Conservation (phyloP, 306 rosid genomes). For the Ormosia emarginata region DNA sequence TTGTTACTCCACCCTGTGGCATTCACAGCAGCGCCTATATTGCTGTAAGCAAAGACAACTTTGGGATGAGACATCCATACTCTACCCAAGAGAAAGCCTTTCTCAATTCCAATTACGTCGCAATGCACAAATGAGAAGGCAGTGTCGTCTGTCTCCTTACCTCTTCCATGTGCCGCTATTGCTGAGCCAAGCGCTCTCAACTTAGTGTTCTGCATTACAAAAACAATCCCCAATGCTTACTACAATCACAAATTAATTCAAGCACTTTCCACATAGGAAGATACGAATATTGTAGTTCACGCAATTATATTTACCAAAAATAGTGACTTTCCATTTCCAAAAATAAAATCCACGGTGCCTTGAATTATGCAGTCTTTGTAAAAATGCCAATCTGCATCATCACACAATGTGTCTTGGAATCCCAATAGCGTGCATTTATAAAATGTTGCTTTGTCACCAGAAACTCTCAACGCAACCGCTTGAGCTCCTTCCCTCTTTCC, state of each 20-base stretch:
- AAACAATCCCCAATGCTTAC: slow-evolving; percentile 9
- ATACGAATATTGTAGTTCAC: neutral
- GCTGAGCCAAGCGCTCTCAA: slow-evolving; percentile 29
- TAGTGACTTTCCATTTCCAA: slow-evolving; percentile 27
- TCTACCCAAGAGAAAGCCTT: slow-evolving; percentile 43
- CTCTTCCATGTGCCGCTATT: slow-evolving; percentile 59
- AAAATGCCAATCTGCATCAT: slow-evolving; percentile 16
- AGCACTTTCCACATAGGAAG: neutral
- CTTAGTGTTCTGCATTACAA: slow-evolving; percentile 40
- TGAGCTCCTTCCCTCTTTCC: neutral
- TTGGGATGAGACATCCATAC: slow-evolving; percentile 45
- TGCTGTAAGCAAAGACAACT: slow-evolving; percentile 43
- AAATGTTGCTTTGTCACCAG: slow-evolving; percentile 28
- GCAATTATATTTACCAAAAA: slow-evolving; percentile 17
- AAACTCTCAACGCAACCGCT: slow-evolving; percentile 21
- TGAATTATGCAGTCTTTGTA: slow-evolving; percentile 16
- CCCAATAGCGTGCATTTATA: neutral
- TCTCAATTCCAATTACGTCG: slow-evolving; percentile 31
- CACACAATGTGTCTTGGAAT: slow-evolving; percentile 21
- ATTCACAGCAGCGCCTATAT: slow-evolving; percentile 15
- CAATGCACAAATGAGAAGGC: slow-evolving; percentile 60
- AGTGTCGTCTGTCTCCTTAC: neutral
- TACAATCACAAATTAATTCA: neutral
- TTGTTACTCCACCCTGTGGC: slow-evolving; percentile 44
- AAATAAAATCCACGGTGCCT: slow-evolving; percentile 23